Base-by-base conservation (phyloP, 108 stramenopile species). In the Stephanodiscus triporus region DNA sequence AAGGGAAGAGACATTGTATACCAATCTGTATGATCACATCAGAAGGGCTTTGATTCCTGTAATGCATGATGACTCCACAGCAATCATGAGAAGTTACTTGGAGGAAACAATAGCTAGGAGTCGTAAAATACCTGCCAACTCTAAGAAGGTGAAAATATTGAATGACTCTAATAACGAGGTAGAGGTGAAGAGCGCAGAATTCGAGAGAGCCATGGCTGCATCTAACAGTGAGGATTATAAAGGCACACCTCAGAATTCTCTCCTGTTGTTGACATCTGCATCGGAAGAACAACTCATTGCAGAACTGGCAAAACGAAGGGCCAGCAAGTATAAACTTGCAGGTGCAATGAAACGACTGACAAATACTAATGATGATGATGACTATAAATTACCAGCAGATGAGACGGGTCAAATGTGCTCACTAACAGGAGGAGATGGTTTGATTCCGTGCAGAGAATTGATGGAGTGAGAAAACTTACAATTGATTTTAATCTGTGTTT, bases 1-100 rank as follows among this genome's bases (percentile, higher is more conserved):
- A 5, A 82, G 94, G 58, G 98, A 99, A 76, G 99, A 99, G 83
- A 86, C 86, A 16, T 57, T 92, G 48, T 92, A 91, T 50, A 91
- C 94, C 53, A 88, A 89, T 70, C 81, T 95, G 62, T 91, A 91
- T 61, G 90, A 95, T 77, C 91, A 95, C 40, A 90, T 95, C 57
- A 76, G 85, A 11, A 43, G 87, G 48, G 85, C 87, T 4, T 67
- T 90, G 50, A 82, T 91, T 40, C 91, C 91, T 42, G 66, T 95
- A 9, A 92, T 95, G 91, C 94, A 95, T 58, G 91, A 91, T 65
- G 91, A 92, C 59, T 61, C 86, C 4, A 90, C 90, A n/a, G 64
- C 90, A 26, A 91, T 95, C 26, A 66, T 95, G 77, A 81, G 89
- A 49, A 84, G 79, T 9, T 95, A 91, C 42, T 80, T 88, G n/a